These are phyloP conservation scores for Monosporascus sp. DNA, from an alignment of 2,329 filamentous ascomycete genomes.

Conservation along the genomic window DNA sequence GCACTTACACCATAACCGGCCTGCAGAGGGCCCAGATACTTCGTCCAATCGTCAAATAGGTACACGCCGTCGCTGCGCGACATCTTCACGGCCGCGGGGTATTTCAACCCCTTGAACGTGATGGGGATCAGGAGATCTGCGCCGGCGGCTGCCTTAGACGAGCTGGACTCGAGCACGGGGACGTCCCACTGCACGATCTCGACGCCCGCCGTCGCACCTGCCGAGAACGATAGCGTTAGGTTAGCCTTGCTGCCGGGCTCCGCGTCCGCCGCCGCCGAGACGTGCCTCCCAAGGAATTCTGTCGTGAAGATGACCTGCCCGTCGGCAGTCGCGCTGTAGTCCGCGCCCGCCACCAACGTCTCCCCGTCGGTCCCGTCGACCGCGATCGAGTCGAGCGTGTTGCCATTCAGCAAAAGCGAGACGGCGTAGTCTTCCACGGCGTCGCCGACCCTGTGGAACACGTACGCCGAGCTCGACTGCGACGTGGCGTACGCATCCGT, in stretches of 20 bases:
- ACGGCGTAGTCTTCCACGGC: conserved; percentile 36
- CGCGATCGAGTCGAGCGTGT: conserved; percentile 38
- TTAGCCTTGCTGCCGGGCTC: conserved; percentile 42
- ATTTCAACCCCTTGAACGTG: conserved; percentile 44
- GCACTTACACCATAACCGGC: conserved; percentile 34
- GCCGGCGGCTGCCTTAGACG: conserved; percentile 19
- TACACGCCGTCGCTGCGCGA: conserved; percentile 40
- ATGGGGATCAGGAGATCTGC: conserved; percentile 43
- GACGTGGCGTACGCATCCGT: conserved; percentile 37
- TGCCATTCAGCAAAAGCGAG: conserved; percentile 49
- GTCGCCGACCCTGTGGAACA: conserved; percentile 47
- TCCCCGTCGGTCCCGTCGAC: conserved; percentile 22
- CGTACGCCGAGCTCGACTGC: conserved; percentile 46
- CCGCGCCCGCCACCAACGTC: conserved; percentile 28
- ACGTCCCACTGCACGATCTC: conserved; percentile 48
- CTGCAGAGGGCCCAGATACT: conserved; percentile 46
- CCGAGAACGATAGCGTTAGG: conserved; percentile 47
- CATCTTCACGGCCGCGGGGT: conserved; percentile 46
- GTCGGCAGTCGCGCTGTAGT: conserved; percentile 40
- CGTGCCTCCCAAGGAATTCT: conserved; percentile 38
- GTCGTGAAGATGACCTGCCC: conserved; percentile 41
- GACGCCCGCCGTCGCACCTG: conserved; percentile 40
- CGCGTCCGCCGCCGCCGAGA: conserved; percentile 33
- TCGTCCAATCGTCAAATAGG: conserved; percentile 52
- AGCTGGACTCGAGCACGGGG: conserved; percentile 29